Percentiles rank a stretch among this genome's conserved stretches.
Conservation (phyloP, 2,329 filamentous ascomycete genomes). For the Alternaria sp. region DNA sequence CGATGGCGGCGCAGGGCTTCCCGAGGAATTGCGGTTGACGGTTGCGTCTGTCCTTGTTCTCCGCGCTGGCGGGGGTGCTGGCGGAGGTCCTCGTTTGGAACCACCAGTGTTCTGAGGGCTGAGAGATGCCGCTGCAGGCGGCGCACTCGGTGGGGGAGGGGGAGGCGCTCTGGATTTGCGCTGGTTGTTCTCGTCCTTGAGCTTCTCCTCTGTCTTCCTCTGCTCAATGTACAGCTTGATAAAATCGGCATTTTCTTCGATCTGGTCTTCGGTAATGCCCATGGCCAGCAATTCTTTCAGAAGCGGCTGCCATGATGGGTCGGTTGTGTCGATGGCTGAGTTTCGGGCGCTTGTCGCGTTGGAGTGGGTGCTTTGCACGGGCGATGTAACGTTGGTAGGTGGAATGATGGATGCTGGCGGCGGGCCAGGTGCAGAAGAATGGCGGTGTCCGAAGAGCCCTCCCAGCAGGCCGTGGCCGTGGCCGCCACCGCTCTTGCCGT, state of each 20-base stretch:
- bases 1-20: constrained; percentile 66
- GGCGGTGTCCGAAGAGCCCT: constrained; percentile 61
- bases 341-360: constrained; percentile 45
- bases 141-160: constrained; percentile 65
- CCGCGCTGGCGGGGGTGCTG: constrained; percentile 64
- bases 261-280: constrained; percentile 74
- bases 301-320: constrained; percentile 69
- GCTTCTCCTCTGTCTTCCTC: constrained; percentile 62
- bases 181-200: constrained; percentile 57
- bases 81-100: constrained; percentile 68
- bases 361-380: constrained; percentile 46
- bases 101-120: constrained; percentile 70
- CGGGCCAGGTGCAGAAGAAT: constrained; percentile 52
- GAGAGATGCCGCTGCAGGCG: constrained; percentile 55
- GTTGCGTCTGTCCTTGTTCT: constrained; percentile 55
- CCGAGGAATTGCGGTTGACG: constrained; percentile 52
- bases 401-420: constrained; percentile 61
- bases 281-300: constrained; percentile 68
- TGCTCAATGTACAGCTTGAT: constrained; percentile 73
- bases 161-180: constrained; percentile 65
- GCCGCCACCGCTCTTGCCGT: constrained; percentile 41
- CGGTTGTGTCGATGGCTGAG: constrained; percentile 66
- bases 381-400: constrained; percentile 50
- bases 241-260: constrained; percentile 72
- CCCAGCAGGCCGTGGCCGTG: constrained; percentile 60